These are phyloP conservation scores for Asterella californica DNA, from an alignment of 225 moss, liverwort and hornwort species.

Conservation along the genomic window DNA sequence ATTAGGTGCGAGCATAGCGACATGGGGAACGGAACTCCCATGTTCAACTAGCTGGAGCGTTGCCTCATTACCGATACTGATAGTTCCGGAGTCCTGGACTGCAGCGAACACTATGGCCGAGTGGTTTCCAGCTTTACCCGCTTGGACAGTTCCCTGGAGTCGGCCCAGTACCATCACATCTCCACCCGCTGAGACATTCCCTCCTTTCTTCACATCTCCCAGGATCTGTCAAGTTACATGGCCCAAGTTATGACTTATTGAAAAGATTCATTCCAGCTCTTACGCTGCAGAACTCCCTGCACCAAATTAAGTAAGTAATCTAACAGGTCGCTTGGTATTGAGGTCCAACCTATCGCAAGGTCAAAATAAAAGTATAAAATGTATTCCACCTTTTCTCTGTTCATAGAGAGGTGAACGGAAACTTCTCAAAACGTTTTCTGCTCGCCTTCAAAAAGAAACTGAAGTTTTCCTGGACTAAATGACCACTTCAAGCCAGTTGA, in stretches of 20 bases:
- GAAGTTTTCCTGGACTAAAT: too few species aligned
- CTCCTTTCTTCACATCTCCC: conserved; percentile 70
- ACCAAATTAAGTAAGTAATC: too few species aligned
- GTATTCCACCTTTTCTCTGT: too few species aligned
- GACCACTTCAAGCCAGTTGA: neutral
- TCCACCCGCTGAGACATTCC: conserved; percentile 58
- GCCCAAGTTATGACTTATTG: neutral
- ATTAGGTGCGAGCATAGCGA: conserved; percentile 54
- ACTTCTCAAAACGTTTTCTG: too few species aligned
- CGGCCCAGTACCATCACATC: conserved; percentile 73
- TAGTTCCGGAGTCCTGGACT: conserved; percentile 43
- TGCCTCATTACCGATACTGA: conserved; percentile 49
- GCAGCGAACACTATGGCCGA: conserved; percentile 57
- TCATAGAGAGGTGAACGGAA: too few species aligned
- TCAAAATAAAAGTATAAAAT: neutral
- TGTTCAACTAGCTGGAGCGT: conserved; percentile 26
- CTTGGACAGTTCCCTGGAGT: conserved; percentile 58
- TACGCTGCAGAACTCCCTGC: neutral
- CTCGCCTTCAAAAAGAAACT: too few species aligned
- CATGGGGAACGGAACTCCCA: conserved; percentile 34
- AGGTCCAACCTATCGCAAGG: neutral
- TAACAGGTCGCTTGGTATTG: neutral
- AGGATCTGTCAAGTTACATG: conserved; percentile 39
- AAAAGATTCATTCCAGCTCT: neutral
- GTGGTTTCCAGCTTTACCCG: conserved; percentile 54